Conservation (phyloP, 202 grass and related monocot genomes). For the Saccharum hybrid region DNA sequence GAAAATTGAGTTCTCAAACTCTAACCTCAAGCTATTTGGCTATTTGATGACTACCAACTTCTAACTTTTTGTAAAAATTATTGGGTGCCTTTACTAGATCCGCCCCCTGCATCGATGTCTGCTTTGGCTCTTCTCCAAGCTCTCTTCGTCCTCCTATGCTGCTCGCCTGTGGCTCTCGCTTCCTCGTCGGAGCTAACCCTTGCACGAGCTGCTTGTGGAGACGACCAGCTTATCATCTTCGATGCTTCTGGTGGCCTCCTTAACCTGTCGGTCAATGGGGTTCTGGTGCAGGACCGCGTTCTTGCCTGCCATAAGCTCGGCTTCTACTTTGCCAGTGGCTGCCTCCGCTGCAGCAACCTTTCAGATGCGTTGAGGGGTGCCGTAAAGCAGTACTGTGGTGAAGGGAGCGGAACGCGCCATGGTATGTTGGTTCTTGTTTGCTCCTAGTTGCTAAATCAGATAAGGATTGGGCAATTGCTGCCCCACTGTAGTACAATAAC, state of each 20-base stretch:
- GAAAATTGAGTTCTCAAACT: background rate
- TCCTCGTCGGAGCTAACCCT: constrained; percentile 35
- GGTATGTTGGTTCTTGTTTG: constrained; percentile 40
- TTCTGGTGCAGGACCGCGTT: constrained; percentile 56
- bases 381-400: constrained; percentile 54
- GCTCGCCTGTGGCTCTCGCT: background rate
- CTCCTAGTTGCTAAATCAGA: background rate
- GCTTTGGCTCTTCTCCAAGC: constrained; percentile 25
- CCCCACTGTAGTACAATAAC: background rate
- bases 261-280: constrained; percentile 63
- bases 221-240: constrained; percentile 57
- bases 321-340: constrained; percentile 65
- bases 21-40: background rate
- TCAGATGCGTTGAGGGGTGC: constrained; percentile 49
- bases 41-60: background rate
- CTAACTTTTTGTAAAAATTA: background rate
- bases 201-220: constrained; percentile 63
- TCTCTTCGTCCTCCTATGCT: constrained; percentile 20
- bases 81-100: background rate
- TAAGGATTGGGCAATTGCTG: constrained; percentile 2
- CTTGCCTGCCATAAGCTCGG: constrained; percentile 70
- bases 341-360: constrained; percentile 60
- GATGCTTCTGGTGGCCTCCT: constrained; percentile 47
- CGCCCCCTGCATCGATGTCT: constrained; percentile 35
- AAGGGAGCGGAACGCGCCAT: constrained; percentile 27